Base-by-base conservation (phyloP, 2,329 filamentous ascomycete species). In the Hypoxylon sp. region DNA sequence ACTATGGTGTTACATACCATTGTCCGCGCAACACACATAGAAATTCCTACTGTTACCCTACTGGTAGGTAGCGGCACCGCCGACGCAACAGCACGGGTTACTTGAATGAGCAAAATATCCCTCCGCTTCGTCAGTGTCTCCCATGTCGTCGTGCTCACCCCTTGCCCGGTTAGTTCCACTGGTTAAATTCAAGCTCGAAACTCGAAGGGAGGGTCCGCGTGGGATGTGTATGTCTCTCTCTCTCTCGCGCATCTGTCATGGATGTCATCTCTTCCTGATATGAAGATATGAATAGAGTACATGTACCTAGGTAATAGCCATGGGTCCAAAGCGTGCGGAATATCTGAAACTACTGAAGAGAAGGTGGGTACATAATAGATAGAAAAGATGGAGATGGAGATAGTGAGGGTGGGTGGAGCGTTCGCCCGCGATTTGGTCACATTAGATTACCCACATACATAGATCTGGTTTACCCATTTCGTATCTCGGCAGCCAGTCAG, bases 301-400 rank as follows among this genome's bases (percentile, higher is more conserved):
- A n/a, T n/a, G n/a, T n/a, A n/a, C n/a, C n/a, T n/a, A n/a, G n/a
- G n/a, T n/a, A 51, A 51, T 44, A 59, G 54, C 41, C 51, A 53
- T 55, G 54, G 45, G 50, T 57, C 44, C 36, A 51, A 34, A 57
- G 54, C 51, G 51, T 59, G 55, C 48, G 52, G 55, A 54, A 55
- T 60, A 57, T 55, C 54, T 57, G 54, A 57, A 60, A 57, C 47
- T 55, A 44, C 40, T 47, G 46, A 35, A 51, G 29, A 43, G 16
- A 20, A 36, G 47, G 55, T 55, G 55, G 55, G 40, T 49, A 57
- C 44, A 42, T 53, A 31, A 40, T 45, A 57, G 51, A 55, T 60
- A 57, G 57, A 44, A 57, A 42, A 57, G 40, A 51, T 47, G 49
- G 46, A 48, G 27, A 51, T 30, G 16, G 48, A 26, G 25, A 51